Evolutionary conservation across 2,329 filamentous ascomycete genomes (phyloP).

Genomic region (Chlorencoelia australis): DNA sequence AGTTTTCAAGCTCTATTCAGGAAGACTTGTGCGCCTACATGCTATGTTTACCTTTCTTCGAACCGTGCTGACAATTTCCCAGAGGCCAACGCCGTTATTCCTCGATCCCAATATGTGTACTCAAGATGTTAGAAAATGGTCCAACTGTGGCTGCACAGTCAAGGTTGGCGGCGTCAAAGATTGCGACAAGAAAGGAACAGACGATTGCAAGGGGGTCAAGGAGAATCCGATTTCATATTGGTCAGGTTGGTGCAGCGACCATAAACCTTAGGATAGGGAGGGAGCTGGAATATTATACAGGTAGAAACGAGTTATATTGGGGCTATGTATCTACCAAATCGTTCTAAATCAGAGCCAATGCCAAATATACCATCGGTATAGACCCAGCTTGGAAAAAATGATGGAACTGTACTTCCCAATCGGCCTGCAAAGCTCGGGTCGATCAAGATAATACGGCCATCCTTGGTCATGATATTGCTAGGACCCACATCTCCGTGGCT

Average conservation of each 20-base stretch:
- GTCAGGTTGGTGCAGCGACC: slow-evolving; percentile 1
- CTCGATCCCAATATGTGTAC: slow-evolving; percentile 4
- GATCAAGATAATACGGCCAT: slow-evolving; percentile 8
- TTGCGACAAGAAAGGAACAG: slow-evolving; percentile 4
- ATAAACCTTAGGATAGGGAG: slow-evolving; percentile 2
- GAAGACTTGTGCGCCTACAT: slow-evolving; percentile 2
- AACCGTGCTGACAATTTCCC: slow-evolving; percentile 2
- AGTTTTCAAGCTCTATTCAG: slow-evolving; percentile 4
- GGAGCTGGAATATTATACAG: slow-evolving; percentile 3
- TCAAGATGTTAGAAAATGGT: slow-evolving; percentile 5
- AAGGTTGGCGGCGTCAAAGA: slow-evolving; percentile 5
- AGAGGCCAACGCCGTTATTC: background rate
- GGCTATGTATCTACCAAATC: slow-evolving; percentile 7
- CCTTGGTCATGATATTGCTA: slow-evolving; percentile 9
- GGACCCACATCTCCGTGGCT: slow-evolving; percentile 13
- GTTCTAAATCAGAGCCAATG: slow-evolving; percentile 9
- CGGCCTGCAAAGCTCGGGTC: slow-evolving; percentile 10
- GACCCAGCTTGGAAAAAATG: slow-evolving; percentile 12
- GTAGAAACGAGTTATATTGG: slow-evolving; percentile 4
- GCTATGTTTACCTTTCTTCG: slow-evolving; percentile 2
- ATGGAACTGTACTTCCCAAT: slow-evolving; percentile 10
- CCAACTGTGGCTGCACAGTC: slow-evolving; percentile 3
- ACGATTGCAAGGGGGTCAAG: slow-evolving; percentile 1
- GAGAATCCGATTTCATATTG: slow-evolving; percentile 1
- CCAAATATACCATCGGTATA: slow-evolving; percentile 8